A percentile compares a stretch with the other conserved stretches of the same genome.
Conservation (phyloP, 129 eudicot species). For the Flaveria ramosissima region DNA sequence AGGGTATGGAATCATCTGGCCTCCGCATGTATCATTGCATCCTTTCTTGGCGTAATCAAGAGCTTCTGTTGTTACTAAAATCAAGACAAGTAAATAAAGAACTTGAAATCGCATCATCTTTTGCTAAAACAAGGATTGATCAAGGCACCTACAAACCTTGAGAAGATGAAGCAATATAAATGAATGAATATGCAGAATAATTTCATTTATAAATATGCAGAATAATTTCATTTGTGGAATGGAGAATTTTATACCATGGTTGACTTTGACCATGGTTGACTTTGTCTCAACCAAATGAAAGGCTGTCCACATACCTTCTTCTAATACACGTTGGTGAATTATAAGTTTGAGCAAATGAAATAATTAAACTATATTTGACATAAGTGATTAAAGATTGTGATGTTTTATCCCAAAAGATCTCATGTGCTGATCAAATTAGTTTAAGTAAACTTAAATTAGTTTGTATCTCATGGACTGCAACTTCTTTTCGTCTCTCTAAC, state of each 20-base stretch:
- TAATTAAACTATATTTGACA: no score
- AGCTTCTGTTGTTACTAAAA: slow-evolving; percentile 9
- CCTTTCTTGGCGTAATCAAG: not conserved
- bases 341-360: no score
- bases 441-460: no score
- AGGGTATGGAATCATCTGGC: slow-evolving; percentile 25
- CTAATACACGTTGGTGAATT: no score
- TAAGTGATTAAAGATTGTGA: no score
- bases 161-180: not conserved
- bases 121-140: not conserved
- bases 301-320: no score
- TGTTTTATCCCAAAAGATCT: no score
- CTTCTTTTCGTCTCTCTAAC: no score
- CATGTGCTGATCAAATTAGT: no score
- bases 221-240: not conserved
- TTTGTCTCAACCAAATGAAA: not conserved
- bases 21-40: slow-evolving; percentile 26
- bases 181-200: not conserved
- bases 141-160: not conserved
- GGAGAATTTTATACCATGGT: not conserved
- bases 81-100: not conserved
- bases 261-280: not conserved
- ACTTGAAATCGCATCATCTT: slow-evolving; percentile 25
- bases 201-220: not conserved
- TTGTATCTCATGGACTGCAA: no score